Conservation (phyloP, 2,329 filamentous ascomycete species). For the Geosmithia putterillii region DNA sequence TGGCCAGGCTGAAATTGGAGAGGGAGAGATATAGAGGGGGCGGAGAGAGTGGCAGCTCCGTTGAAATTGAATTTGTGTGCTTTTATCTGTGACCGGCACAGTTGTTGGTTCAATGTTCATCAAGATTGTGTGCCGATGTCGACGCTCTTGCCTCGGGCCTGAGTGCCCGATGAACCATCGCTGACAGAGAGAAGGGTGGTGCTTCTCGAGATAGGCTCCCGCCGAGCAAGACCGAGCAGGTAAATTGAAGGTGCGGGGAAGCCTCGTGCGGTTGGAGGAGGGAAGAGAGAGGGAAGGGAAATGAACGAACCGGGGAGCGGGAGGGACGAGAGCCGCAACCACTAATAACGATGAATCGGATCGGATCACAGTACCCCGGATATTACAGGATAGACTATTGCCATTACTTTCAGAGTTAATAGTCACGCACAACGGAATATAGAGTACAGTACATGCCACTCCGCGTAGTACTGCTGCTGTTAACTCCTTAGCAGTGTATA, state of each 20-base stretch:
- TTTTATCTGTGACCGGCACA: neutral
- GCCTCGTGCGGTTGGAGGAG: neutral
- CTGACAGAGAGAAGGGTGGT: neutral
- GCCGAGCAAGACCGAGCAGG: neutral
- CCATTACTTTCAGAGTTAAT: too few relatives aligned
- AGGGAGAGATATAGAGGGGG: too few relatives aligned
- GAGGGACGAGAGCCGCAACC: neutral
- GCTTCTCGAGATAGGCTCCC: neutral
- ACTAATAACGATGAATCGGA: neutral
- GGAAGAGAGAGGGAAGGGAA: neutral
- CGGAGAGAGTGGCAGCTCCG: too few relatives aligned
- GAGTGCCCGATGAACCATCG: neutral
- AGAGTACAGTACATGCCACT: too few relatives aligned
- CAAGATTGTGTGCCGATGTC: neutral
- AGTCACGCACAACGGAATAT: too few relatives aligned
- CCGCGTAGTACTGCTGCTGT: too few relatives aligned
- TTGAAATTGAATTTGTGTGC: neutral
- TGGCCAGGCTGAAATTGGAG: too few relatives aligned
- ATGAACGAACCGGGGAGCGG: neutral
- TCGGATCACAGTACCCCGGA: neutral
- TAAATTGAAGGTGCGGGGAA: neutral
- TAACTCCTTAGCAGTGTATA: too few relatives aligned
- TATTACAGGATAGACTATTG: neutral
- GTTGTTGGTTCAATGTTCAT: neutral
- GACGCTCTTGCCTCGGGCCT: neutral